Conservation (phyloP, 192 early-diverging fungal genomes). For the Umbelopsis sp. region DNA sequence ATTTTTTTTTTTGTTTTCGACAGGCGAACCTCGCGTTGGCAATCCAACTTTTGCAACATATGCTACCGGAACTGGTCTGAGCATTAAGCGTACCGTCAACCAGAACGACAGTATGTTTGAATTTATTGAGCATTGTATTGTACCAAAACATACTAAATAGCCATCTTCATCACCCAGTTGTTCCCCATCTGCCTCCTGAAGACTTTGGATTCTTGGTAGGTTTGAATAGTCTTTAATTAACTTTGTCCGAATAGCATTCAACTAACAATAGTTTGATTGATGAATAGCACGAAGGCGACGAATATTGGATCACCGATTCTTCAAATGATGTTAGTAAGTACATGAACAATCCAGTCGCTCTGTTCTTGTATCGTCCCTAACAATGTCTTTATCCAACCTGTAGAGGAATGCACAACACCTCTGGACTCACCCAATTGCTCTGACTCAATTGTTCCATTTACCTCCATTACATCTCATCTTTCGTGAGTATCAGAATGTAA, state of each 20-base stretch:
- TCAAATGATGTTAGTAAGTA: neutral
- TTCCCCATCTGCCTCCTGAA: neutral
- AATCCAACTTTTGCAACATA: neutral
- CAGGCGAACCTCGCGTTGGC: conserved; percentile 14
- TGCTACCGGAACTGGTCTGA: neutral
- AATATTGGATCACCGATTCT: neutral
- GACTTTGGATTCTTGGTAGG: neutral
- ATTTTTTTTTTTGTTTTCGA: neutral
- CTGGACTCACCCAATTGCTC: neutral
- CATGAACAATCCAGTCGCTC: too few relatives aligned
- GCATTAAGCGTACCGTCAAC: neutral
- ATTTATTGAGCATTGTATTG: neutral
- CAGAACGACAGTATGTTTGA: neutral
- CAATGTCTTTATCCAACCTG: too few relatives aligned
- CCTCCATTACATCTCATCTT: neutral
- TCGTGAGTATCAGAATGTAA: neutral
- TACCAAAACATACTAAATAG: neutral
- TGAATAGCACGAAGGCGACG: neutral
- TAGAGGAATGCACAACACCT: neutral
- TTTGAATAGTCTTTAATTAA: neutral
- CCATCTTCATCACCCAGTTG: neutral
- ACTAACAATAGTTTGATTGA: neutral
- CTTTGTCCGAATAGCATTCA: neutral
- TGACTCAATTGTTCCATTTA: neutral
- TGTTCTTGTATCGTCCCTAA: too few relatives aligned